These are phyloP conservation scores for Pholiota adiposa DNA, from an alignment of 1,284 basidiomycete species.

Conservation along the genomic window DNA sequence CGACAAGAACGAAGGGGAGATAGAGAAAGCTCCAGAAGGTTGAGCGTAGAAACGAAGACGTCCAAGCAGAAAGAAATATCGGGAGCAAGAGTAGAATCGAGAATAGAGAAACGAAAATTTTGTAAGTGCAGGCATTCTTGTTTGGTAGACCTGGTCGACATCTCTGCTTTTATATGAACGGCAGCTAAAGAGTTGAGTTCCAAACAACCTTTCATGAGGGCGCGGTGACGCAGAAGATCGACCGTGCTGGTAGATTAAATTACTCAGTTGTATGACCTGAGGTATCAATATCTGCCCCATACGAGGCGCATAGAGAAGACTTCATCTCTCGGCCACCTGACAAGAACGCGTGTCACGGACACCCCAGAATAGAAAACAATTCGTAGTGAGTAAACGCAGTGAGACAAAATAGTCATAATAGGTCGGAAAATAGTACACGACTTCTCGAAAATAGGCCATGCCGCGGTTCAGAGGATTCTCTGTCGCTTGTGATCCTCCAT, in stretches of 20 bases:
- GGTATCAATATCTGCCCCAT: not conserved
- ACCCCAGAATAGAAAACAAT: conserved; percentile 9
- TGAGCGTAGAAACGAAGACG: conserved; percentile 31
- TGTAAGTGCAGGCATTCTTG: not conserved
- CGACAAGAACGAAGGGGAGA: conserved; percentile 55
- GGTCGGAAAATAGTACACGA: not conserved
- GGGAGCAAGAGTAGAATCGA: conserved; percentile 10
- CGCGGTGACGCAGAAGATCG: conserved; percentile 5
- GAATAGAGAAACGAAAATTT: not conserved
- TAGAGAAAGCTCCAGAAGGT: conserved; percentile 27
- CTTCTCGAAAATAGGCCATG: not conserved
- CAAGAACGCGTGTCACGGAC: conserved; percentile 9
- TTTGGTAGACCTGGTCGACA: not conserved
- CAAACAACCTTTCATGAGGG: not conserved
- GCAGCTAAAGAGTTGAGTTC: not conserved
- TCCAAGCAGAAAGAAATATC: conserved; percentile 19
- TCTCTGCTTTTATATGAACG: not conserved
- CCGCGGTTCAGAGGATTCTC: not conserved
- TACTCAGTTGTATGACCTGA: not conserved
- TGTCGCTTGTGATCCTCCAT: not conserved
- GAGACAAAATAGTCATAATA: not conserved
- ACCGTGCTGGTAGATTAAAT: not conserved
- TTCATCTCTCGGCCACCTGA: conserved; percentile 14
- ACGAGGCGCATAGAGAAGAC: conserved; percentile 4
- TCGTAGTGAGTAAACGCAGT: not conserved